A percentile compares a stretch with the other conserved stretches of the same genome.
Conservation (phyloP, 2,329 filamentous ascomycete species). For the Corynespora cassiicola region DNA sequence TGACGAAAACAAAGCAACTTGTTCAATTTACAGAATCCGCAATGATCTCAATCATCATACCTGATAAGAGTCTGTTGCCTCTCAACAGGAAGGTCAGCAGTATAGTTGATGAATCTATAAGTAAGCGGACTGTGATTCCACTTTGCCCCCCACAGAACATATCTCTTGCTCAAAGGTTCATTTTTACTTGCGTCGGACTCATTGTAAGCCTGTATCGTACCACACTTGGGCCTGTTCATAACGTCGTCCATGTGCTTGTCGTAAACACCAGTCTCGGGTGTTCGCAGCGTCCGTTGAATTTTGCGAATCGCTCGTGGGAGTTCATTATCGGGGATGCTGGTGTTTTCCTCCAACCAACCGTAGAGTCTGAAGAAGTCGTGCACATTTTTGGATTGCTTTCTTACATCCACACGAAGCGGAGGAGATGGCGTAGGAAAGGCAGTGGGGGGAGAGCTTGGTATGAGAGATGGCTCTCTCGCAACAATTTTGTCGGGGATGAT, state of each 20-base stretch:
- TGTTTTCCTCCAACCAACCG: constrained; percentile 30
- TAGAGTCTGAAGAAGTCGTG: constrained; percentile 38
- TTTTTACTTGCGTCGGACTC: constrained; percentile 20
- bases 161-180: constrained; percentile 21
- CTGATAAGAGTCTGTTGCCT: constrained; percentile 28
- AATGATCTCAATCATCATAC: too few relatives aligned
- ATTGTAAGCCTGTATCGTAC: constrained; percentile 30
- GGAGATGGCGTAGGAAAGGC: constrained; percentile 6
- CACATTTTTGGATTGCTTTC: constrained; percentile 29
- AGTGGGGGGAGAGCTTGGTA: constrained; percentile 25
- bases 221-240: constrained; percentile 33
- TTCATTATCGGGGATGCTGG: constrained; percentile 26
- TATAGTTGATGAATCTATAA: constrained; percentile 33
- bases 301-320: constrained; percentile 33
- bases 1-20: too few relatives aligned
- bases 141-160: constrained; percentile 35
- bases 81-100: constrained; percentile 23
- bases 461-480: constrained; percentile 20
- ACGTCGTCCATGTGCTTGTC: constrained; percentile 30
- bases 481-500: constrained; percentile 6
- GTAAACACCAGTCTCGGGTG: constrained; percentile 31
- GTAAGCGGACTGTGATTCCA: constrained; percentile 33
- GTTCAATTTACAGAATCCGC: too few relatives aligned
- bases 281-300: constrained; percentile 31
- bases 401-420: constrained; percentile 17